These are phyloP conservation scores for Arthrobotrys conoides DNA, from an alignment of 2,329 filamentous ascomycete genomes.

Conservation along the genomic window DNA sequence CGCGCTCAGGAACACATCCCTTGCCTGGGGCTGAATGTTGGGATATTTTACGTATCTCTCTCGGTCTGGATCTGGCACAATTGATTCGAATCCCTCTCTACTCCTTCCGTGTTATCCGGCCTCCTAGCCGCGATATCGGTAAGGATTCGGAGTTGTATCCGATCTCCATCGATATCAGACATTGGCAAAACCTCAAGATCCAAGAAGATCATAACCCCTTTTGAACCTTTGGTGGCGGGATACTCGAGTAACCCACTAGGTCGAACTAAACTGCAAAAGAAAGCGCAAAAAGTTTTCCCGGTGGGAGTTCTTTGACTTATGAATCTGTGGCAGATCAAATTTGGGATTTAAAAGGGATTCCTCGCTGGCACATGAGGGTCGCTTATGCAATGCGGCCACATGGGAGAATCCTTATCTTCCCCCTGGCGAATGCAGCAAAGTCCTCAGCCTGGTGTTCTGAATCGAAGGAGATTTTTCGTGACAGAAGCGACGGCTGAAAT, in stretches of 20 bases:
- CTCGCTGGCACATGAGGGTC: slow-evolving; percentile 18
- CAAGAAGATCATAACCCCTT: slow-evolving; percentile 1
- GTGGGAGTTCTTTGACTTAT: slow-evolving; percentile 15
- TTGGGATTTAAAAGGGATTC: slow-evolving; percentile 31
- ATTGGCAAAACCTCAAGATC: slow-evolving; percentile 2
- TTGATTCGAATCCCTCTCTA: slow-evolving; percentile 10
- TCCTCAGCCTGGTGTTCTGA: background rate
- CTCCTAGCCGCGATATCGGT: slow-evolving; percentile 36
- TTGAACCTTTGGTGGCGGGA: slow-evolving; percentile 10
- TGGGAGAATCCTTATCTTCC: slow-evolving; percentile 34
- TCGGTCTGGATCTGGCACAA: background rate
- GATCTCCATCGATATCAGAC: slow-evolving; percentile 26
- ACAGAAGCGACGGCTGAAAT: slow-evolving; percentile 14
- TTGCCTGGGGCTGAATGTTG: slow-evolving; percentile 52
- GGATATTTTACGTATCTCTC: slow-evolving; percentile 21
- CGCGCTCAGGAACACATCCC: slow-evolving; percentile 18
- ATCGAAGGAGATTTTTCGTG: slow-evolving; percentile 1
- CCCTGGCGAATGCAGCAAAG: slow-evolving; percentile 16
- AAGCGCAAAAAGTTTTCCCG: background rate
- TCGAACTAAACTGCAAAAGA: background rate
- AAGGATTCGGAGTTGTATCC: slow-evolving; percentile 13
- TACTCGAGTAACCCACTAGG: background rate
- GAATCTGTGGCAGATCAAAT: background rate
- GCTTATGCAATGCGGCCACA: slow-evolving; percentile 53
- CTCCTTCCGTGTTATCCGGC: slow-evolving; percentile 49